Evolutionary conservation across 106 monocot species (phyloP), one percentile per base, ranked within the genome.

Genomic region (Iris macrosiphon): DNA sequence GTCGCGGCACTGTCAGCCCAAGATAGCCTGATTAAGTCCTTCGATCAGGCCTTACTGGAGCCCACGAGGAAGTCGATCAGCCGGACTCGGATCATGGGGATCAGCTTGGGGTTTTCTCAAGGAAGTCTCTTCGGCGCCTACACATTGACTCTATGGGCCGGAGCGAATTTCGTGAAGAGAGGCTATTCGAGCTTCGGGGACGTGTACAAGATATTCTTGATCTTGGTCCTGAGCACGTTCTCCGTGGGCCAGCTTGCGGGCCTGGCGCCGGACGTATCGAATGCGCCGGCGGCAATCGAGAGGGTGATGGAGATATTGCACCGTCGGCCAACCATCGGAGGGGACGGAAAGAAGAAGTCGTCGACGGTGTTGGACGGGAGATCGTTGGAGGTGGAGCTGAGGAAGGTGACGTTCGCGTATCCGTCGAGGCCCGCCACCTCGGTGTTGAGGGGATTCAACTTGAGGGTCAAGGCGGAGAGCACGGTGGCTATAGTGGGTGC

Each of bases 131-230:
- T 65, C 26, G 65, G 39, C 1, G 76, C 76, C 0, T 70, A 70
- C 70, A 77, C 76, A 0, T 1, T 54, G 3, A 71, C 54, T 0
- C n/a, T 77, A 1, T 77, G 55, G 40, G 70, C 58, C 14, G 76
- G 76, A 0, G 64, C 76, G 1, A 11, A 47, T 26, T 29, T 70
- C 25, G 63, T 77, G 2, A 45, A 59, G 1, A 24, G 4, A 9
- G 65, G 46, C 1, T 31, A 39, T 9, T 56, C 65, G 7, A 16
- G 7, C 18, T 70, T 70, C 29, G 76, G 76, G 1, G 56, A 60
- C 12, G 70, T 76, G 40, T 70, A 40, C 30, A 70, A 76, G 52
- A 70, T 76, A 28, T 70, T 76, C 21, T 38, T 76, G 26, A 59
- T 76, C 23, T 53, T 70, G 19, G 76, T 76, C 24, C 69, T 70